Conservation (phyloP, 306 rosid genomes). For the Fragaria vesca region DNA sequence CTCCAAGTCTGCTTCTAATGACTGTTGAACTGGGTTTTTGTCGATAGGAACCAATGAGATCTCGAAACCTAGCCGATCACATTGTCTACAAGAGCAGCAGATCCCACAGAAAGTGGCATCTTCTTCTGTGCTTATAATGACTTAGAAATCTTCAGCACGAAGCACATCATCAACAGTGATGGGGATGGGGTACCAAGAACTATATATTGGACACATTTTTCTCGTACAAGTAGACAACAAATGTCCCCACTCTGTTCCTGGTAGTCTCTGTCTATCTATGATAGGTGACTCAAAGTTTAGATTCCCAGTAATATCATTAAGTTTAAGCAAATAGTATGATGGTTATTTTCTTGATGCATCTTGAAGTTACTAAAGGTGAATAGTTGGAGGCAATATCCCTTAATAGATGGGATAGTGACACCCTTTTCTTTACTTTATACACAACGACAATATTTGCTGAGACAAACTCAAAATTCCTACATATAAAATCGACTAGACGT, state of each 20-base stretch:
- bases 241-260: conserved; percentile 19
- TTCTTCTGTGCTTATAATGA: background rate
- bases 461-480: background rate
- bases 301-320: background rate
- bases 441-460: background rate
- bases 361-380: background rate
- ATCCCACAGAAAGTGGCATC: background rate
- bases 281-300: background rate
- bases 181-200: background rate
- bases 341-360: background rate
- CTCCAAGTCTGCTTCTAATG: background rate
- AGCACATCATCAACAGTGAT: conserved; percentile 1
- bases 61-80: background rate
- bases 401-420: background rate
- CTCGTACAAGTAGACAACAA: conserved; percentile 12
- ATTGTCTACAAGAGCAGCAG: background rate
- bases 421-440: background rate
- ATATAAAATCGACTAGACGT: background rate
- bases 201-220: background rate
- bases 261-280: background rate
- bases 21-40: background rate
- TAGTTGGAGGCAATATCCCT: background rate
- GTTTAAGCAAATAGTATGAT: background rate
- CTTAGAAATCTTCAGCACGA: conserved; percentile 16
- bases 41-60: conserved; percentile 1